Percentiles rank a stretch among this genome's conserved stretches.
These are phyloP conservation scores for Geotrichum reessii DNA, from an alignment of 1,139 yeast genomes.

Conservation along the genomic window DNA sequence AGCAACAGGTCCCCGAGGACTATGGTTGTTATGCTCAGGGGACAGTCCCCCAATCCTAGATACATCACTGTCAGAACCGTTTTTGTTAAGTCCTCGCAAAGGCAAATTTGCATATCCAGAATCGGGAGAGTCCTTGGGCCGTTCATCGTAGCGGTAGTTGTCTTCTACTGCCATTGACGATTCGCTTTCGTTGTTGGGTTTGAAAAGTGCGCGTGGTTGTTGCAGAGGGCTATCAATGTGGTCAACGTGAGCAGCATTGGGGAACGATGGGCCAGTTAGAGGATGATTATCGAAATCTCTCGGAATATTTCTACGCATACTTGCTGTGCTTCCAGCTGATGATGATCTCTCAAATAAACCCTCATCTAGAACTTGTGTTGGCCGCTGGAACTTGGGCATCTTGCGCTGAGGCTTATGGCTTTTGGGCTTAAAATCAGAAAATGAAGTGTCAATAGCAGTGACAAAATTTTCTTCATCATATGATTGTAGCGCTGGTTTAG, in stretches of 20 bases:
- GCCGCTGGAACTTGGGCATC: neutral
- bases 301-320: neutral
- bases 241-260: neutral
- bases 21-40: neutral
- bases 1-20: neutral
- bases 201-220: neutral
- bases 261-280: neutral
- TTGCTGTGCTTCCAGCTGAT: neutral
- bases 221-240: neutral
- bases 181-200: neutral
- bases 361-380: conserved; percentile 8
- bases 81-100: neutral
- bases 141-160: neutral
- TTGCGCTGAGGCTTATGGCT: neutral
- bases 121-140: neutral
- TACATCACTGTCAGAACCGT: neutral
- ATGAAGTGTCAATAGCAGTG: neutral
- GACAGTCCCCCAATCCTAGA: neutral
- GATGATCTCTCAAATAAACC: conserved; percentile 9
- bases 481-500: neutral
- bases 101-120: neutral
- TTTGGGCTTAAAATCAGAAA: neutral
- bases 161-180: neutral
- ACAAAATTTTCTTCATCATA: conserved; percentile 4
- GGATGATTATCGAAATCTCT: neutral